Conservation (phyloP, 495 filamentous ascomycete species). For the Echria macrotheca region DNA sequence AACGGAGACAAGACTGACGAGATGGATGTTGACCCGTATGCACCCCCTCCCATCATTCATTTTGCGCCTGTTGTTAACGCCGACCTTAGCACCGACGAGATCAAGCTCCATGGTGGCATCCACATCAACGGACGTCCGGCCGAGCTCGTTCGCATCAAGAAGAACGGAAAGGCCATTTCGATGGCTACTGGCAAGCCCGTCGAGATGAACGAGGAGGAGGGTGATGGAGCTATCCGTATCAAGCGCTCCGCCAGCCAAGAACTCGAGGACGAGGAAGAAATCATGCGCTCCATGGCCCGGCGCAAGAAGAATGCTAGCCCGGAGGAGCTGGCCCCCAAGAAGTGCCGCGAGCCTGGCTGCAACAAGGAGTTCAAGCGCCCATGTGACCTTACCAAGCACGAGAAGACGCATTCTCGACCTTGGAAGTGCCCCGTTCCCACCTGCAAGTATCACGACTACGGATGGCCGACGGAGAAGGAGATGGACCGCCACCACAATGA, state of each 20-base stretch:
- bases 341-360: slow-evolving; percentile 61
- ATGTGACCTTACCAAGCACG: slow-evolving; percentile 91
- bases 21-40: slow-evolving; percentile 53
- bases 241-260: slow-evolving; percentile 60
- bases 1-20: slow-evolving; percentile 40
- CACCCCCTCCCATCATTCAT: slow-evolving; percentile 1
- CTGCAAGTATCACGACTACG: slow-evolving; percentile 82
- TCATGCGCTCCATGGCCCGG: slow-evolving; percentile 81
- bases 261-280: slow-evolving; percentile 64
- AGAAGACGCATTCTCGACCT: slow-evolving; percentile 93
- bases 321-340: slow-evolving; percentile 68
- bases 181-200: slow-evolving; percentile 56
- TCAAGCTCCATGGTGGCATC: slow-evolving; percentile 71
- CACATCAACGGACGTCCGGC: slow-evolving; percentile 69
- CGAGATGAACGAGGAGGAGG: slow-evolving; percentile 43
- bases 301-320: slow-evolving; percentile 72
- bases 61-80: slow-evolving; percentile 44
- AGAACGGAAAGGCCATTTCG: slow-evolving; percentile 71
- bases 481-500: slow-evolving; percentile 92
- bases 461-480: slow-evolving; percentile 98
- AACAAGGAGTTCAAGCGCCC: slow-evolving; percentile 88
- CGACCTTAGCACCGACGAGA: slow-evolving; percentile 51
- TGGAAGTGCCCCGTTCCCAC: slow-evolving; percentile 78
- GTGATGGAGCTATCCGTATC: slow-evolving; percentile 39
- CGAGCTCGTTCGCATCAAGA: slow-evolving; percentile 69